Conservation (phyloP, 805 yeast genomes). For the Hanseniaspora mollemarum region DNA sequence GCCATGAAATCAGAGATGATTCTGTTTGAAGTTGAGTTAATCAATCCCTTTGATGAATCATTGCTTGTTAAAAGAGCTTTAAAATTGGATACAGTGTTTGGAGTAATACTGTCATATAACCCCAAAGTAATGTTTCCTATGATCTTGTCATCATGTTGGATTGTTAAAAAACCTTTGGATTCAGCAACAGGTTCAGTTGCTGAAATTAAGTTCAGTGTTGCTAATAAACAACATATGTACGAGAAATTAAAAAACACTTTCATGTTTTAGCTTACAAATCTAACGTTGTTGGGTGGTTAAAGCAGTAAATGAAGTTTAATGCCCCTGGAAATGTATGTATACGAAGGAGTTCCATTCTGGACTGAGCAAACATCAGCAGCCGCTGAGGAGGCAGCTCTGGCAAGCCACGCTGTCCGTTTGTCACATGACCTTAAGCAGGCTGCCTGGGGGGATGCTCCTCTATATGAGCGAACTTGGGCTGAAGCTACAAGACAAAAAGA, state of each 20-base stretch:
- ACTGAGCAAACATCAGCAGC: too few relatives aligned
- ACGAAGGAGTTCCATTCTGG: too few relatives aligned
- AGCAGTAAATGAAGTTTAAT: too few relatives aligned
- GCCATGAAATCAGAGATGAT: conserved; percentile 63
- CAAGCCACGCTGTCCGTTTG: too few relatives aligned
- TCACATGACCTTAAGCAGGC: too few relatives aligned
- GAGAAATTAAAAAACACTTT: not conserved
- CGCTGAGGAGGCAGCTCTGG: too few relatives aligned
- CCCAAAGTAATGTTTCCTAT: conserved; percentile 82
- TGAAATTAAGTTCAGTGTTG: not conserved
- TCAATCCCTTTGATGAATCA: conserved; percentile 54
- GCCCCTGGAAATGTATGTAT: too few relatives aligned
- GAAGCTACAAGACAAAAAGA: too few relatives aligned
- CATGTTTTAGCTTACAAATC: too few relatives aligned
- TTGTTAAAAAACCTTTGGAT: conserved; percentile 18
- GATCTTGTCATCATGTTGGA: conserved; percentile 62
- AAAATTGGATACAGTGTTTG: conserved; percentile 83
- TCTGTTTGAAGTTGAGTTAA: conserved; percentile 57
- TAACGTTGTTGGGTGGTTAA: too few relatives aligned
- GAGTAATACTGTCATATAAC: conserved; percentile 73
- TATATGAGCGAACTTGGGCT: too few relatives aligned
- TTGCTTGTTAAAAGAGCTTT: conserved; percentile 67
- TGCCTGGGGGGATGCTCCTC: too few relatives aligned
- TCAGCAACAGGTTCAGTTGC: not conserved
- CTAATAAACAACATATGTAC: not conserved